A percentile compares a stretch with the other conserved stretches of the same genome.
phyloP scores from a whole-genome alignment of 257 asterid genomes.

The Solanum corneliomulleri region DNA sequence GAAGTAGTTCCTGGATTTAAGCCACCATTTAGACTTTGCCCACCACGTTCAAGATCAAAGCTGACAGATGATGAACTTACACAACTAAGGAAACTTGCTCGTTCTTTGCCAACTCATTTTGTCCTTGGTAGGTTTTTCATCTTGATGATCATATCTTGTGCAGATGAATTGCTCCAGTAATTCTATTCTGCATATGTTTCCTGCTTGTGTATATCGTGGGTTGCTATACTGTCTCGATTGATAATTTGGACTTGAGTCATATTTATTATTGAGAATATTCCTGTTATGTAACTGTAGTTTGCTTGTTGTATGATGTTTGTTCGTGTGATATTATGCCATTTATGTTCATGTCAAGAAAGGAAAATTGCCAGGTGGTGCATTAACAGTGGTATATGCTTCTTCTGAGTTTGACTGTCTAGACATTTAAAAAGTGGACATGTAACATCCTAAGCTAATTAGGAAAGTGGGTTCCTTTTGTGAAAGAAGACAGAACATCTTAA shows the following conservation, averaged over 20 bases:
- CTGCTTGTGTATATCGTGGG: background rate
- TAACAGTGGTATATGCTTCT: background rate
- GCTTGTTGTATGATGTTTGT: background rate
- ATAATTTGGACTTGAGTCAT: background rate
- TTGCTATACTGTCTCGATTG: background rate
- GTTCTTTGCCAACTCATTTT: slow-evolving; percentile 76
- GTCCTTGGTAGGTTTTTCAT: slow-evolving; percentile 52
- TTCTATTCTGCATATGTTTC: background rate
- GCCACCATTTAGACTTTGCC: slow-evolving; percentile 65
- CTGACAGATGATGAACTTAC: slow-evolving; percentile 75
- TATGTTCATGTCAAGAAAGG: background rate
- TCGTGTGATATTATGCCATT: background rate
- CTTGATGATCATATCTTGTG: background rate
- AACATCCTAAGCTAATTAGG: background rate
- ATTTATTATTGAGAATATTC: background rate
- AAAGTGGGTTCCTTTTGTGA: background rate
- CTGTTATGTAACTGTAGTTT: background rate
- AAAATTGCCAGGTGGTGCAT: background rate
- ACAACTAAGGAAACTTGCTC: slow-evolving; percentile 71
- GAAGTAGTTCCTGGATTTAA: slow-evolving; percentile 62
- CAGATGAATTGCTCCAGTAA: background rate
- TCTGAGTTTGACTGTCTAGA: background rate
- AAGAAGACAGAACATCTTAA: background rate
- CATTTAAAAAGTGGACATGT: background rate
- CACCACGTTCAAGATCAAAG: slow-evolving; percentile 58